These are phyloP conservation scores for Arabis alpina DNA, from an alignment of 345 rosid species.

Conservation along the genomic window DNA sequence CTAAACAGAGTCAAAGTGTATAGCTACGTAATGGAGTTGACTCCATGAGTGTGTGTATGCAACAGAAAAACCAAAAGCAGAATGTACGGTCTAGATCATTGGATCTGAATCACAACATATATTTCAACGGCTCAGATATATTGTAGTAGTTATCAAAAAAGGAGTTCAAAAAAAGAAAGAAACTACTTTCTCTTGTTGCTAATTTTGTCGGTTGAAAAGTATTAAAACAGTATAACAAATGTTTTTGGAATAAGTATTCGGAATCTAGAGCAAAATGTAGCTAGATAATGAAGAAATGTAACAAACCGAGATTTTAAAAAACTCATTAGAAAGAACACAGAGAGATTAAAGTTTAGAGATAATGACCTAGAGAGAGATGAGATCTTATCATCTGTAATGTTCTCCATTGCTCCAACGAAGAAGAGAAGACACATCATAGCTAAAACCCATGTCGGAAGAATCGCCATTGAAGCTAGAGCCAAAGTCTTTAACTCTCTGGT, in stretches of 20 bases:
- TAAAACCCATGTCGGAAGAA: conserved; percentile 39
- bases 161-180: not conserved
- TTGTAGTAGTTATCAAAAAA: not conserved
- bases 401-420: conserved; percentile 45
- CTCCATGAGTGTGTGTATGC: conserved; percentile 14
- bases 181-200: conserved; percentile 17
- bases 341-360: not conserved
- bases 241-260: not conserved
- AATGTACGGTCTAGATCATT: conserved; percentile 64
- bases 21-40: conserved; percentile 25
- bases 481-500: conserved; percentile 15
- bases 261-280: conserved; percentile 21
- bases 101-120: conserved; percentile 55
- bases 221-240: not conserved
- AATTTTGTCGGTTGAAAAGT: conserved; percentile 38
- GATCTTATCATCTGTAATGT: conserved; percentile 29
- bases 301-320: not conserved
- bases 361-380: conserved; percentile 38
- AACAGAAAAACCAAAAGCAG: conserved; percentile 36
- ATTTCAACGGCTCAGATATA: conserved; percentile 52
- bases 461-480: conserved; percentile 38
- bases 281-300: conserved; percentile 14
- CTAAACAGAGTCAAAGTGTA: conserved; percentile 38
- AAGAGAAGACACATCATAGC: conserved; percentile 33
- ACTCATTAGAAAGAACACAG: conserved; percentile 18